phyloP scores from a whole-genome alignment of 169 alveolate genomes.

The Cryptosporidium andersoni region DNA sequence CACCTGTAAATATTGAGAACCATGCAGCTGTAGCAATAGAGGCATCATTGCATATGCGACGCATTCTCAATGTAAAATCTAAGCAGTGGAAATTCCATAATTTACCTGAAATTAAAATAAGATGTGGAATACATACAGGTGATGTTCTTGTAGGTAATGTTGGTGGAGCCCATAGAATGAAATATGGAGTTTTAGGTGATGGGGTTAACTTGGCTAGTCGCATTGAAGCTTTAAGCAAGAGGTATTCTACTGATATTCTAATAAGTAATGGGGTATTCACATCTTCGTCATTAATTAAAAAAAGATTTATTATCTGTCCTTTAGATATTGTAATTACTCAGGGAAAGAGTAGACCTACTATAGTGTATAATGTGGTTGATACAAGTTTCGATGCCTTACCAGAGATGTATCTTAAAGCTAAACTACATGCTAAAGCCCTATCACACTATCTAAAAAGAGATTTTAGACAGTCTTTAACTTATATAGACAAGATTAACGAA shows the following conservation, averaged over 20 bases:
- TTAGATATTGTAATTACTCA: slow-evolving; percentile 46
- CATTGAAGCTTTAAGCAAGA: slow-evolving; percentile 49
- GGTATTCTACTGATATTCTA: slow-evolving; percentile 51
- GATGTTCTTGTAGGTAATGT: slow-evolving; percentile 65
- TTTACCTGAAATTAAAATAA: slow-evolving; percentile 26
- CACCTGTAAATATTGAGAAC: slow-evolving; percentile 59
- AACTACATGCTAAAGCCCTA: slow-evolving; percentile 56
- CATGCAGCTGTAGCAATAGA: slow-evolving; percentile 41
- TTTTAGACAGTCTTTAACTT: slow-evolving; percentile 12
- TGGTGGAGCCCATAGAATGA: slow-evolving; percentile 68
- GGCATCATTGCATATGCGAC: slow-evolving; percentile 62
- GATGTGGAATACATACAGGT: slow-evolving; percentile 66
- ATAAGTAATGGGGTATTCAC: slow-evolving; percentile 37
- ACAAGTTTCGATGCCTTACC: neutral
- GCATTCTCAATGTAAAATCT: slow-evolving; percentile 11
- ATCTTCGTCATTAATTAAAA: neutral
- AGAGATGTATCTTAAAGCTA: slow-evolving; percentile 9
- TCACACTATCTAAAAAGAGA: slow-evolving; percentile 21
- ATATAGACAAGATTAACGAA: slow-evolving; percentile 18
- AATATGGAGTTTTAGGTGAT: slow-evolving; percentile 72
- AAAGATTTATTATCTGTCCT: slow-evolving; percentile 47
- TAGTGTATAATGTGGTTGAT: slow-evolving; percentile 46
- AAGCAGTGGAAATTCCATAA: neutral
- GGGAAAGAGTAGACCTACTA: slow-evolving; percentile 60
- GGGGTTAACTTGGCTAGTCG: slow-evolving; percentile 72